Evolutionary conservation across 768 basidiomycete species (phyloP).

Genomic region (Agaricus sinodeliciosus): DNA sequence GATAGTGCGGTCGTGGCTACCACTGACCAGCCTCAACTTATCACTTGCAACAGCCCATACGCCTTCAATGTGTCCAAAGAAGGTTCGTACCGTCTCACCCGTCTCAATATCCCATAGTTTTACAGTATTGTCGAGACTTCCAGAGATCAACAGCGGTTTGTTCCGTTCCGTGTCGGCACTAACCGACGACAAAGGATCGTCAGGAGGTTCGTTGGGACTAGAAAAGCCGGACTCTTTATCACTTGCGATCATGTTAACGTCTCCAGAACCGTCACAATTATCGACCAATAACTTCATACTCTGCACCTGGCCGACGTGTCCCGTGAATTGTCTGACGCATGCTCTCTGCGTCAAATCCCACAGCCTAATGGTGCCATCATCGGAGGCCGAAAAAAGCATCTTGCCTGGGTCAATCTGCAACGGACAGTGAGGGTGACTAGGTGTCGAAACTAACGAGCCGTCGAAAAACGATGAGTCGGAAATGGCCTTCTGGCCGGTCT

Average conservation of each 20-base stretch:
- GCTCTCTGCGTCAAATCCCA: constrained; percentile 85
- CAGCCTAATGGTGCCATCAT: constrained; percentile 87
- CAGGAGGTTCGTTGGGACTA: not conserved
- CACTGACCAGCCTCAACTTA: constrained; percentile 85
- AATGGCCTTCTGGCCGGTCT: constrained; percentile 18
- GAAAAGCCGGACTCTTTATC: constrained; percentile 15
- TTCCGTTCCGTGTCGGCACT: constrained; percentile 22
- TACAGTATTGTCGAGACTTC: constrained; percentile 91
- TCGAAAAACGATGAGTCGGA: constrained; percentile 30
- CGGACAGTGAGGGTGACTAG: constrained; percentile 18
- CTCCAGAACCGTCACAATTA: constrained; percentile 30
- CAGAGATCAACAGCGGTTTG: constrained; percentile 78
- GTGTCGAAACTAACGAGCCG: constrained; percentile 21
- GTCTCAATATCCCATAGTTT: constrained; percentile 94
- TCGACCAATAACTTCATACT: constrained; percentile 74
- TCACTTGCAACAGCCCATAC: constrained; percentile 96
- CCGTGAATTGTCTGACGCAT: constrained; percentile 79
- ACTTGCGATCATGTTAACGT: constrained; percentile 18
- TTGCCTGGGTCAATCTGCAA: constrained; percentile 73
- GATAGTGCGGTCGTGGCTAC: constrained; percentile 94
- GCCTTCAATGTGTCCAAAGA: constrained; percentile 98
- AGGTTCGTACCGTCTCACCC: constrained; percentile 68
- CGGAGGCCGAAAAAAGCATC: constrained; percentile 96
- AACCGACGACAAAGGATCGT: not conserved
- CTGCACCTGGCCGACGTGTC: constrained; percentile 95